These are phyloP conservation scores for Acer negundo DNA, from an alignment of 345 rosid species.

Conservation along the genomic window DNA sequence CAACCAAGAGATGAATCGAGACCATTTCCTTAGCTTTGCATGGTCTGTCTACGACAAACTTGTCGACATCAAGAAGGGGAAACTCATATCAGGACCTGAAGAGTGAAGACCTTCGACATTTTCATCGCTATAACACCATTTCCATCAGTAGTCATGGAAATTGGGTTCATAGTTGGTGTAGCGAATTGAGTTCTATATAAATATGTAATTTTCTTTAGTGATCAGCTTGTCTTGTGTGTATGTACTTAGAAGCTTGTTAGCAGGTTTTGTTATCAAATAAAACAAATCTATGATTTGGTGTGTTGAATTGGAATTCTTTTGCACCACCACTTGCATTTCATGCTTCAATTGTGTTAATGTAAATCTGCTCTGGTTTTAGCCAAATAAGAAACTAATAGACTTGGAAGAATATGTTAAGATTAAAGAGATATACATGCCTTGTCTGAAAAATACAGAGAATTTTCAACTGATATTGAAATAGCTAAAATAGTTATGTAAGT, in stretches of 20 bases:
- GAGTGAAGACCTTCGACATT: not conserved
- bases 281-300: not conserved
- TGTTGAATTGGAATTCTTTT: not conserved
- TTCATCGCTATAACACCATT: not conserved
- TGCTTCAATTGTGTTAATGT: not conserved
- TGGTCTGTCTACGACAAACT: slow-evolving; percentile 47
- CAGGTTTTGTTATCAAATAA: not conserved
- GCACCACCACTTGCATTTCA: too few species aligned
- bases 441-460: not conserved
- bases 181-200: not conserved
- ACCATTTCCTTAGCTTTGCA: slow-evolving; percentile 48
- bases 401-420: too few species aligned
- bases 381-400: too few species aligned
- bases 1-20: slow-evolving; percentile 36
- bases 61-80: slow-evolving; percentile 30
- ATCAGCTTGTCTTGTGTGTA: not conserved
- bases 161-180: slow-evolving; percentile 3
- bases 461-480: not conserved
- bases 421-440: too few species aligned
- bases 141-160: not conserved
- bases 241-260: not conserved
- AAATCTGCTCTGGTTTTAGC: not conserved
- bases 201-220: too few species aligned
- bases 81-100: not conserved
- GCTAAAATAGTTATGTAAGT: too few species aligned